Evolutionary conservation across 768 basidiomycete species (phyloP), one percentile per base, ranked within the genome.

Genomic region (Brasilioporus rufonigricans): DNA sequence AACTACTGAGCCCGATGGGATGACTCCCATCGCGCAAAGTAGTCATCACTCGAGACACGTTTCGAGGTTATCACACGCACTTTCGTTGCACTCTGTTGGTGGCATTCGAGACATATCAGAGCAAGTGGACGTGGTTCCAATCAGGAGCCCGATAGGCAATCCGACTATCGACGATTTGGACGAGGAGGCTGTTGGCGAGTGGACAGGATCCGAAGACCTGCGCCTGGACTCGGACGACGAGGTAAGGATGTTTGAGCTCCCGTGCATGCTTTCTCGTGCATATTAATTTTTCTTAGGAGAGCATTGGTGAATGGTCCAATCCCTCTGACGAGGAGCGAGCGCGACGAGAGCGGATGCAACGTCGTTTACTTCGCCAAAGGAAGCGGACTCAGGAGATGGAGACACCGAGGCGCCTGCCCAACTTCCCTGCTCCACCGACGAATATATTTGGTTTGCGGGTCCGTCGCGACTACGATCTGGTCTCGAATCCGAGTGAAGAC

Each of bases 321-420:
- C 91, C 91, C 18, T 93, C 91, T 24, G 91, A 93, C 64, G 91
- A 93, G 70, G 91, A 93, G 65, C 81, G 86, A 27, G 90, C 87
- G 4, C 82, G 90, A 21, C 84, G 84, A 58, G 72, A 78, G 29
- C 83, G 89, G 29, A 70, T 81, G 43, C 82, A 86, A 40, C 82
- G 86, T 43, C 83, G 87, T 36, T 68, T 82, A 53, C 81, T 81
- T 33, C 81, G 82, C 19, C 64, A 59, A 31, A 73, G 72, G 61
- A 68, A 66, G 12, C 78, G 74, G 27, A 49, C 5, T 21, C 48
- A 21, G 27, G 48, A 50, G 52, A 66, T 77, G 1, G 86, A 89
- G 67, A 77, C 78, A 51, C 89, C 89, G 9, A 81, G 90, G 48
- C 80, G 87, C 31, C 60, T 92, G 38, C 89, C 91, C 36, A 83